Base-by-base conservation (phyloP, 768 basidiomycete genomes). In the Cystofilobasidium macerans region DNA sequence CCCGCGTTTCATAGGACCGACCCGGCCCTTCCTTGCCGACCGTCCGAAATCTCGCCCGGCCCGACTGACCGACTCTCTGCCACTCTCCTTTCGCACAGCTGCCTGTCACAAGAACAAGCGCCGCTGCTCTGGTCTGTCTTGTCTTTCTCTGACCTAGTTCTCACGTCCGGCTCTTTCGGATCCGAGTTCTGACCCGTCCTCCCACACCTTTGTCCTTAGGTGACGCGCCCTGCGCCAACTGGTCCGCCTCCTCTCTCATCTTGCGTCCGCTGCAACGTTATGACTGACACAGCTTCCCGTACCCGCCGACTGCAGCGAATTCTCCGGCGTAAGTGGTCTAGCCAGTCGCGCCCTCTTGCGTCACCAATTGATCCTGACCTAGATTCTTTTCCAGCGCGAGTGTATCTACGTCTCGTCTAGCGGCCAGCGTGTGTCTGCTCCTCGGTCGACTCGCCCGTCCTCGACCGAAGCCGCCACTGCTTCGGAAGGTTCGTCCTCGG, bases 21-120 rank as follows among this genome's bases (percentile, higher is more conserved):
- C 51, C 45, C 7, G 45, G n/a, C 9, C 16, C 7, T 30, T 26
- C 28, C 48, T 26, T 22, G 6, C 42, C 8, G 20, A 28, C 28
- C 32, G 5, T 24, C 33, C 22, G 35, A 13, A 30, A 11, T 13
- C 28, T 45, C n/a, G 5, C 33, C 42, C 42, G 32, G 42, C 43
- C 26, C 8, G 13, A 3, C 36, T 7, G 33, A 3, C 28, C 12
- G 24, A 4, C 13, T 56, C 35, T 36, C 51, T 32, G 30, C 35
- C 24, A 30, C 48, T 54, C 33, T 40, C 56, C 47, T 32, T 22
- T 53, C 28, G 11, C 13, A 18, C 58, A 65, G 65, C 38, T 32
- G 57, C 57, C 16, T 66, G 65, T 53, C 65, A 66, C 59, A 66
- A 66, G 48, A 61, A 61, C 36, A 66, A 66, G 28, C 28, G 65